Evolutionary conservation across 495 filamentous ascomycete genomes (phyloP).

Genomic region (Penicillium malachiteum): DNA sequence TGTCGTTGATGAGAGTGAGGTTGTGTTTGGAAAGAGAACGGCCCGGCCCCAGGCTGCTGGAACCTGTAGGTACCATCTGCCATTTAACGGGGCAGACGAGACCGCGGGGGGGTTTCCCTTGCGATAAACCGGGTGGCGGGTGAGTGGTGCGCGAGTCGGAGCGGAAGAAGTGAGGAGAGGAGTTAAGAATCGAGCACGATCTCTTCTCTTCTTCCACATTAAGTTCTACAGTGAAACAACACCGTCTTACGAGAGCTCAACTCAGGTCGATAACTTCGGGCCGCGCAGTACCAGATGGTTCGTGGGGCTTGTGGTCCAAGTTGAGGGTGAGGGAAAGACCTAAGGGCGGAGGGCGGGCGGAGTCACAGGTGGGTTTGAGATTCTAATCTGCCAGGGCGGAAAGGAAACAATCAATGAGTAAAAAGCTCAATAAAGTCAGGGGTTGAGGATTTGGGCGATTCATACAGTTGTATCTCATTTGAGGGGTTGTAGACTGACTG

Average conservation of each 20-base stretch:
- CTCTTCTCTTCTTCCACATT: constrained; percentile 55
- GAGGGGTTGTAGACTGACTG: constrained; percentile 13
- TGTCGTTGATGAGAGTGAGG: constrained; percentile 49
- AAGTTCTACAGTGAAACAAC: constrained; percentile 42
- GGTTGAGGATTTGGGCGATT: constrained; percentile 5
- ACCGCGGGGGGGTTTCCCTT: constrained; percentile 37
- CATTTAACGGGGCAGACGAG: constrained; percentile 63
- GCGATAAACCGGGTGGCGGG: constrained; percentile 24
- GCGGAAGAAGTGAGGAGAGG: constrained; percentile 34
- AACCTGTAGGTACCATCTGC: constrained; percentile 81
- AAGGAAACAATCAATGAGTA: constrained; percentile 8
- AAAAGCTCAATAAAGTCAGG: constrained; percentile 15
- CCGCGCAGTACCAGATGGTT: constrained; percentile 11
- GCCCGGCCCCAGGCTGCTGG: constrained; percentile 68
- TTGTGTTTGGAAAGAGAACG: constrained; percentile 59
- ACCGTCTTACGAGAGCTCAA: constrained; percentile 17
- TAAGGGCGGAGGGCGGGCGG: constrained; percentile 34
- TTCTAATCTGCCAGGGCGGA: not conserved
- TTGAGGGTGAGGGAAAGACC: constrained; percentile 23
- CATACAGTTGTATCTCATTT: constrained; percentile 21
- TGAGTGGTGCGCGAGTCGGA: constrained; percentile 19
- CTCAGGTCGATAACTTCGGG: constrained; percentile 9
- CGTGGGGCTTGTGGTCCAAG: constrained; percentile 8
- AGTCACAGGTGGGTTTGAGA: constrained; percentile 27
- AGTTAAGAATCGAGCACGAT: constrained; percentile 45